Conservation (phyloP, 2,329 filamentous ascomycete genomes). For the Uncinocarpus reesii region DNA sequence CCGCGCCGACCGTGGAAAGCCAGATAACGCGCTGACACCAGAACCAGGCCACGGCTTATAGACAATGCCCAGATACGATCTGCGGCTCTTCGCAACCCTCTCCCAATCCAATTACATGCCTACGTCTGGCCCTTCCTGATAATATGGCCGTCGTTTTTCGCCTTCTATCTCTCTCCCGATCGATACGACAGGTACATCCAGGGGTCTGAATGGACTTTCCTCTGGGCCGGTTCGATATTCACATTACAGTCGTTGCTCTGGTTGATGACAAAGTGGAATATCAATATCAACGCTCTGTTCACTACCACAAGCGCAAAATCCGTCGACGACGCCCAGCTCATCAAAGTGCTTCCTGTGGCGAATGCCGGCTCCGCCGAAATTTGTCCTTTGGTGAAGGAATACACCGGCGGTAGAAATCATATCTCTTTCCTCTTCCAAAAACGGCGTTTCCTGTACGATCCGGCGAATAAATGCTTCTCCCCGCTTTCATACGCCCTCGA, state of each 20-base stretch:
- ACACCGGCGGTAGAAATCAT: slow-evolving; percentile 61
- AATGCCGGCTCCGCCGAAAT: slow-evolving; percentile 89
- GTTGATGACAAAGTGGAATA: slow-evolving; percentile 97
- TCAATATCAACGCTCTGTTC: slow-evolving; percentile 72
- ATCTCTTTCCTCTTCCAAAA: slow-evolving; percentile 96
- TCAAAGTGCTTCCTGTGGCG: slow-evolving; percentile 82
- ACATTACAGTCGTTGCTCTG: slow-evolving; percentile 80
- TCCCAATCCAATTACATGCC: slow-evolving; percentile 67
- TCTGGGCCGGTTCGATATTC: slow-evolving; percentile 80
- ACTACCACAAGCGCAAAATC: slow-evolving; percentile 61
- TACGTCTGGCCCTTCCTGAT: slow-evolving; percentile 92
- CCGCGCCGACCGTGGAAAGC: not conserved
- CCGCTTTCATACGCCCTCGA: slow-evolving; percentile 79
- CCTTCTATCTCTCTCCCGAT: slow-evolving; percentile 71
- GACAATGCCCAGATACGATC: slow-evolving; percentile 82
- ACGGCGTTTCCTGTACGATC: slow-evolving; percentile 80
- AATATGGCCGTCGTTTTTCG: slow-evolving; percentile 83
- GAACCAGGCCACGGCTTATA: slow-evolving; percentile 67
- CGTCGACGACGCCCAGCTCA: slow-evolving; percentile 65
- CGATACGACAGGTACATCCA: slow-evolving; percentile 86
- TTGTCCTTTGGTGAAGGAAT: slow-evolving; percentile 67
- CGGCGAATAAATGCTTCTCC: slow-evolving; percentile 61
- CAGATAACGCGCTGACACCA: not conserved
- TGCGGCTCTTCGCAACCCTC: slow-evolving; percentile 77
- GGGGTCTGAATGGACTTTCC: slow-evolving; percentile 95